Conservation (phyloP, 495 filamentous ascomycete genomes). For the Thermochaetoides thermophila region DNA sequence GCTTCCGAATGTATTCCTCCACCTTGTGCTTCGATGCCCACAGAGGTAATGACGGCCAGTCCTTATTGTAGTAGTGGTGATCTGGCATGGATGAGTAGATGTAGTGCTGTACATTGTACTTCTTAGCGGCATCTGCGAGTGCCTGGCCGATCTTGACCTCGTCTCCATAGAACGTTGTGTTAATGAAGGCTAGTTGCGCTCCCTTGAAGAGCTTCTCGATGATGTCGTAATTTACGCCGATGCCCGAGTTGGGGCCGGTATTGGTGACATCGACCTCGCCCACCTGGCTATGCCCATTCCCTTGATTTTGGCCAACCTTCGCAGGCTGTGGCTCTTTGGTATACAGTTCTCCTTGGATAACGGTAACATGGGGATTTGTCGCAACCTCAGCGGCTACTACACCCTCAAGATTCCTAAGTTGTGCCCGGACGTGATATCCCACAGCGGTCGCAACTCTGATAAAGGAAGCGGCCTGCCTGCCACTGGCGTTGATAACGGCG, state of each 20-base stretch:
- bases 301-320: too few relatives aligned
- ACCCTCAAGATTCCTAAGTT: conserved; percentile 68
- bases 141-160: conserved; percentile 77
- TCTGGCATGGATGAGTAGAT: conserved; percentile 96
- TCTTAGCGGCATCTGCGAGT: conserved; percentile 79
- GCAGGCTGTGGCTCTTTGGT: too few relatives aligned
- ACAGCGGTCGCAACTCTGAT: conserved; percentile 85
- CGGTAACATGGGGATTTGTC: conserved; percentile 65
- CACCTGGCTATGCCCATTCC: too few relatives aligned
- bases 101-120: conserved; percentile 73
- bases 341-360: conserved; percentile 71
- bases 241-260: conserved; percentile 29
- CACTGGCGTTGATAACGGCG: conserved; percentile 82
- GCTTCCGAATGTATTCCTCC: conserved; percentile 76
- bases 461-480: conserved; percentile 84
- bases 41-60: conserved; percentile 69
- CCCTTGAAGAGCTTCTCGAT: conserved; percentile 68
- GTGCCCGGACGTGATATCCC: conserved; percentile 79
- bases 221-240: conserved; percentile 41
- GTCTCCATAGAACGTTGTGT: conserved; percentile 95
- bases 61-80: conserved; percentile 52
- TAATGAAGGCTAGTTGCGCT: conserved; percentile 85
- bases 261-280: conserved; percentile 28
- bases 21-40: conserved; percentile 87
- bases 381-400: conserved; percentile 72